These are phyloP conservation scores for Globisporangium recalcitrans DNA, from an alignment of 352 stramenopile genomes.

Conservation along the genomic window DNA sequence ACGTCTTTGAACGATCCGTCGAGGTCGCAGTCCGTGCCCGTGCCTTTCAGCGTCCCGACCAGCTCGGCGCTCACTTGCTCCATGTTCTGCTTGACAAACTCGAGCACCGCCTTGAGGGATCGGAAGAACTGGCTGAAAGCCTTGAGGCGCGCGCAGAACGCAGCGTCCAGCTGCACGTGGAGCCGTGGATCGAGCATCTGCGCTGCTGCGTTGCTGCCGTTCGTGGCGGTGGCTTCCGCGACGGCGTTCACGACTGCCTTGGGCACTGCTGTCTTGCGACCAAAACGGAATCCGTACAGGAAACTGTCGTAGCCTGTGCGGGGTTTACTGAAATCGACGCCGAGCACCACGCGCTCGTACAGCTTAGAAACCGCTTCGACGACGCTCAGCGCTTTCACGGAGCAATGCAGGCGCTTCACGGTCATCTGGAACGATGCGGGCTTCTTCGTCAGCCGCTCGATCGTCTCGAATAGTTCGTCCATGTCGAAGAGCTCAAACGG, in stretches of 20 bases:
- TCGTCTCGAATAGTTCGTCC: conserved; percentile 45
- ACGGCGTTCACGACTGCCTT: conserved; percentile 29
- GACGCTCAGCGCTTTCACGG: conserved; percentile 46
- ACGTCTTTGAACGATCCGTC: conserved; percentile 58
- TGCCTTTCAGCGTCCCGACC: conserved; percentile 40
- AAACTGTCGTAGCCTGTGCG: conserved; percentile 39
- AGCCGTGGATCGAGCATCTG: conserved; percentile 40
- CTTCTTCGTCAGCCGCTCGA: conserved; percentile 46
- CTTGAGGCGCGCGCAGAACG: conserved; percentile 43
- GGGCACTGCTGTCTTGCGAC: conserved; percentile 42
- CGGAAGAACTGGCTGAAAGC: conserved; percentile 58
- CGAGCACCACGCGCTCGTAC: conserved; percentile 57
- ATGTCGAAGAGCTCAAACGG: conserved; percentile 61
- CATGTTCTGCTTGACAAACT: conserved; percentile 55
- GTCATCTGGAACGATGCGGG: conserved; percentile 39
- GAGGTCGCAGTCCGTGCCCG: conserved; percentile 44
- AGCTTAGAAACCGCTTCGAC: conserved; percentile 55
- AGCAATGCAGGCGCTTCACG: conserved; percentile 54
- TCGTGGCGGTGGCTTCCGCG: conserved; percentile 6
- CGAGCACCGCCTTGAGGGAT: conserved; percentile 41
- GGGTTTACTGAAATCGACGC: conserved; percentile 59
- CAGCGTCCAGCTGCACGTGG: conserved; percentile 35
- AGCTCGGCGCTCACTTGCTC: conserved; percentile 49
- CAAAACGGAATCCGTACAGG: conserved; percentile 71
- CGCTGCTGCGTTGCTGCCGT: conserved; percentile 2